Base-by-base conservation (phyloP, 208 protist genomes). In the Trypanosoma congolense region DNA sequence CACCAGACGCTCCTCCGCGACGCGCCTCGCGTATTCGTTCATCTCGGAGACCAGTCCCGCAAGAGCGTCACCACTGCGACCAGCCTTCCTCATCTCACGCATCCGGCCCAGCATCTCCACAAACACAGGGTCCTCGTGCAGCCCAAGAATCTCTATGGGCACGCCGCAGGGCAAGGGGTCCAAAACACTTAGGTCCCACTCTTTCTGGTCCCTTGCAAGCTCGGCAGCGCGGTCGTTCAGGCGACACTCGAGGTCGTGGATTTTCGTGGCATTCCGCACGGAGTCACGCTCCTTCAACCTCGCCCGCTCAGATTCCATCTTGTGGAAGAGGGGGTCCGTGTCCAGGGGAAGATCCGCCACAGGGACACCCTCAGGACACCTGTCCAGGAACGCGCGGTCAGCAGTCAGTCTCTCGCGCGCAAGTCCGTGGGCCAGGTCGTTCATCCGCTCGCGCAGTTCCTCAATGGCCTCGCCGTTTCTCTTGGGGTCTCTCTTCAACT, bases 291-390 rank as follows among this genome's bases (percentile, higher is more conserved):
- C 68, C 70, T 89, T 88, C 9, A 88, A 68, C 41, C 62, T 77
- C 29, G 77, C 74, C 2, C 86, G 79, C 65, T 90, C 70, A 19
- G 65, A 56, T 72, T 93, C 86, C 57, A 90, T 38, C 19, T 58
- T 57, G 47, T 74, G 80, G 70, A 90, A 93, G 30, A 65, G 43
- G 16, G 61, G 61, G 45, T 93, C 86, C 16, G n/a, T 68, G 52
- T 77, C 64, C 4, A 93, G 56, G 0, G 79, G 79, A 40, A 93
- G 71, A 53, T 70, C 61, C 12, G 57, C 58, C 18, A 87, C 45
- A 14, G 70, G 61, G 41, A 93, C 75, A n/a, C 70, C 81, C 44
- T 80, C 74, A 38, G 73, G 70, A 38, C 78, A 47, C 31, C 49
- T 24, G 10, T 78, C 51, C 8, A 90, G 62, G 48, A 76, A 90